phyloP scores from a whole-genome alignment of 768 basidiomycete genomes.

The Cystofilobasidium ferigula region DNA sequence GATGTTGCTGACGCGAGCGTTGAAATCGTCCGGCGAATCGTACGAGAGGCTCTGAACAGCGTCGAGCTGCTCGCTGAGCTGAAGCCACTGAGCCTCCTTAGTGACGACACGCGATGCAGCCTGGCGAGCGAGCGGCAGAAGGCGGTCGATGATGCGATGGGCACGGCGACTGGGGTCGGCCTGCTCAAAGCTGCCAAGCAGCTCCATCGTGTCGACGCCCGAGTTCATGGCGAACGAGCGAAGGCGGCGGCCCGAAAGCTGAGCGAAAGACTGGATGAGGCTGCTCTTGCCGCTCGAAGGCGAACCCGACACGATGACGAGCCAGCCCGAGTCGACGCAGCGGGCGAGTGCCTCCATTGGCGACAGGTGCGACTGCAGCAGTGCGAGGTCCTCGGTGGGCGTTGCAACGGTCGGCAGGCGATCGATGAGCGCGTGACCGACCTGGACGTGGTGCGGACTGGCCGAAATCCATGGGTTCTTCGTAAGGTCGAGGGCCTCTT shows the following conservation, averaged over 20 bases:
- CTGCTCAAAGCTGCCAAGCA: constrained; percentile 93
- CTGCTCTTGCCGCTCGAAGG: constrained; percentile 67
- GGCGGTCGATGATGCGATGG: constrained; percentile 8
- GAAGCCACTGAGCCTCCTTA: constrained; percentile 9
- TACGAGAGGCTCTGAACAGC: constrained; percentile 2
- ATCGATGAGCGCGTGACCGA: constrained; percentile 52
- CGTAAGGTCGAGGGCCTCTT: constrained; percentile 43
- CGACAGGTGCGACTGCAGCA: constrained; percentile 55
- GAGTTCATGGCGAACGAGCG: constrained; percentile 68
- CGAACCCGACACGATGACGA: constrained; percentile 74
- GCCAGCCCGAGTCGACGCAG: constrained; percentile 66
- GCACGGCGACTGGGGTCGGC: constrained; percentile 43
- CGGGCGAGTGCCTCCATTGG: constrained; percentile 64
- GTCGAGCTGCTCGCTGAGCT: constrained; percentile 2
- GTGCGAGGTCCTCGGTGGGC: constrained; percentile 40
- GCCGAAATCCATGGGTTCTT: constrained; percentile 35
- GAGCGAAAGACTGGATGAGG: constrained; percentile 58
- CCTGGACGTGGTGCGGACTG: constrained; percentile 42
- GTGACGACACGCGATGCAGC: constrained; percentile 3
- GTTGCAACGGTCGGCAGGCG: constrained; percentile 38
- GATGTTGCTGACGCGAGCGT: constrained; percentile 3
- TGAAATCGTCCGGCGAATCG: constrained; percentile 13
- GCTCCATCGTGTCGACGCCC: constrained; percentile 83
- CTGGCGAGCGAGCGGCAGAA: constrained; percentile 3
- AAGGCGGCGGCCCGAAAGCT: constrained; percentile 56